These are phyloP conservation scores for Obba rivulosa DNA, from an alignment of 768 basidiomycete species.

Conservation along the genomic window DNA sequence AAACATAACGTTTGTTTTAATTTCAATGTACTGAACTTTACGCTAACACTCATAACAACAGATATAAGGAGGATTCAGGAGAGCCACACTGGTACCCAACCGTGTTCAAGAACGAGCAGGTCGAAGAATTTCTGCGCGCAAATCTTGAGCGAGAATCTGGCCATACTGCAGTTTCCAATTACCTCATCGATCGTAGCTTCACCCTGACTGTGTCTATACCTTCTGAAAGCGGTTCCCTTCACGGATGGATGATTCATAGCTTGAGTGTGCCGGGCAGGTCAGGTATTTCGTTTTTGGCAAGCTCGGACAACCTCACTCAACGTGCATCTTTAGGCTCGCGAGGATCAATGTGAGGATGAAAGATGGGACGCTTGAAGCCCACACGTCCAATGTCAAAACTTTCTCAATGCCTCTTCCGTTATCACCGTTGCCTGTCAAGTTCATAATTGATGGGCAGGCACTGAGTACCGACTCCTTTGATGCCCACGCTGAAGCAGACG, in stretches of 20 bases:
- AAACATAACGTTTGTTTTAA: slow-evolving; percentile 45
- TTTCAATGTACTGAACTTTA: background rate
- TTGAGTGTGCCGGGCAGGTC: slow-evolving; percentile 67
- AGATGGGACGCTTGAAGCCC: slow-evolving; percentile 5
- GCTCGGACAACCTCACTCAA: background rate
- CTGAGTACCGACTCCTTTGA: slow-evolving; percentile 1
- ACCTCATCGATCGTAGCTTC: slow-evolving; percentile 31
- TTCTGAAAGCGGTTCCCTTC: slow-evolving; percentile 59
- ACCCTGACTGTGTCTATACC: slow-evolving; percentile 73
- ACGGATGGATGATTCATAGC: slow-evolving; percentile 63
- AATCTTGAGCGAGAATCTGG: slow-evolving; percentile 7
- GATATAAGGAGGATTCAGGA: slow-evolving; percentile 57
- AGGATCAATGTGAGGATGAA: slow-evolving; percentile 27
- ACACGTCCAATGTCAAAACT: slow-evolving; percentile 21
- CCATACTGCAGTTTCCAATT: slow-evolving; percentile 2
- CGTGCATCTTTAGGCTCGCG: slow-evolving; percentile 27
- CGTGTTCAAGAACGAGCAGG: slow-evolving; percentile 49
- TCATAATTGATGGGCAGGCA: slow-evolving; percentile 9
- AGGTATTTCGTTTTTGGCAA: slow-evolving; percentile 9
- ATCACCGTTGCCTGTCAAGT: background rate
- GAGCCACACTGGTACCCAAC: slow-evolving; percentile 68
- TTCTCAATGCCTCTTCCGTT: slow-evolving; percentile 14
- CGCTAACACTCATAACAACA: slow-evolving; percentile 17
- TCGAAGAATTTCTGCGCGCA: slow-evolving; percentile 50
- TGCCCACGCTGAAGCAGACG: slow-evolving; percentile 1